Evolutionary conservation across 179 eudicot species (phyloP).

Genomic region (Pouteria campechiana): DNA sequence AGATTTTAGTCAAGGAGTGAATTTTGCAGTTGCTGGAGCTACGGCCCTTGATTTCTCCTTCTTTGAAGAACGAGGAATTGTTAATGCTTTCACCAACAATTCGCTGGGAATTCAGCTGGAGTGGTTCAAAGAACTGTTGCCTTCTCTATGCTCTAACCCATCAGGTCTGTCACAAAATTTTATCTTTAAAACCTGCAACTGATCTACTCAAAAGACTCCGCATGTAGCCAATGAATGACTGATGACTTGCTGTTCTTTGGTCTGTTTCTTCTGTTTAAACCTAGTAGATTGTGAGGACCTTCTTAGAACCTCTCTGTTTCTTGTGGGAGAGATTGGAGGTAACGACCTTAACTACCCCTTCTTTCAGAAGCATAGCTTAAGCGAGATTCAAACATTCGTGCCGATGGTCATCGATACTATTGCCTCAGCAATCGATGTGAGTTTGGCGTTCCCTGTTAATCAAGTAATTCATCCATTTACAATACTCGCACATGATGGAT

Average conservation of each 20-base stretch:
- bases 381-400: neutral
- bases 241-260: too few species aligned
- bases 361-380: neutral
- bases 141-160: constrained; percentile 9
- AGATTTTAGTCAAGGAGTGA: constrained; percentile 15
- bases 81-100: constrained; percentile 6
- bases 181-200: too few species aligned
- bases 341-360: neutral
- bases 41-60: constrained; percentile 18
- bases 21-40: constrained; percentile 39
- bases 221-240: too few species aligned
- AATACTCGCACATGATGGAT: too few species aligned
- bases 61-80: constrained; percentile 15
- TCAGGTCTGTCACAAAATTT: too few species aligned
- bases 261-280: too few species aligned
- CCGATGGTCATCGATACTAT: neutral
- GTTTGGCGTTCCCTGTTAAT: too few species aligned
- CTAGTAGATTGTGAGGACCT: too few species aligned
- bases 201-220: too few species aligned
- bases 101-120: constrained; percentile 18
- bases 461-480: too few species aligned
- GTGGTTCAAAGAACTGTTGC: constrained; percentile 25
- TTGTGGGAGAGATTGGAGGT: neutral
- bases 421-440: too few species aligned
- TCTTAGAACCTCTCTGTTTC: neutral